Evolutionary conservation across 306 rosid genomes (phyloP), one percentile per base, ranked within the genome.

Genomic region (Cucurbita moschata): DNA sequence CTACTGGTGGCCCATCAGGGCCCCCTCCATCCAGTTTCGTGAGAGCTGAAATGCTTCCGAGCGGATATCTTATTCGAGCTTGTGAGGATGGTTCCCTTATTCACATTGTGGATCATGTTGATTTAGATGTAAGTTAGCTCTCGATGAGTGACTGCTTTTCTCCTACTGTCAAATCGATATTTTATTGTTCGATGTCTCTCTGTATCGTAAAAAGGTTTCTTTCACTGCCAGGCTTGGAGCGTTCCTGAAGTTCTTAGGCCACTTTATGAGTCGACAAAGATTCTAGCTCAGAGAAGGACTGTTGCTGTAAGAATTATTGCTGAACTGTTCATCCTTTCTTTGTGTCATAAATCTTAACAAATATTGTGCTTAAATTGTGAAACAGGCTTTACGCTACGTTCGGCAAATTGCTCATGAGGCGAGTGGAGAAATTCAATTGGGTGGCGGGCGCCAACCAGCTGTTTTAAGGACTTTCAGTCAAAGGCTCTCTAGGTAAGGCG

Each of bases 1-100:
- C 99, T 26, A 89, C 90, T 46, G 91, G 96, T 69, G 99, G 99
- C 19, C 97, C 97, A 8, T 26, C 85, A 0, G 96, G 96, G 26
- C 95, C 97, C 75, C 72, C 97, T 51, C 14, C 90, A 44, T 62
- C 97, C 5, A 86, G 81, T 86, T 94, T 90, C 5, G 83, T 86
- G 4, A 85, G 99, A 83, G 99, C 97, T 42, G 97, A 94, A 77
- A 79, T 94, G 95, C 97, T 90, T 74, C 96, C 99, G 0, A 94
- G 99, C 59, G 99, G 99, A n/a, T 94, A 74, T 76, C 89, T 94
- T 8, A 86, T 94, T 82, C 82, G 99, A 60, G 96, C 95, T 8
- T 94, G 97, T 47, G 98, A 94, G 77, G 98, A 97, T 4, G 97
- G 98, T 75, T 91, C 99, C 58, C 91, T 90, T 53, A 94, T 94